Base-by-base conservation (phyloP, 768 basidiomycete species). In the Tricholoma matsutake region DNA sequence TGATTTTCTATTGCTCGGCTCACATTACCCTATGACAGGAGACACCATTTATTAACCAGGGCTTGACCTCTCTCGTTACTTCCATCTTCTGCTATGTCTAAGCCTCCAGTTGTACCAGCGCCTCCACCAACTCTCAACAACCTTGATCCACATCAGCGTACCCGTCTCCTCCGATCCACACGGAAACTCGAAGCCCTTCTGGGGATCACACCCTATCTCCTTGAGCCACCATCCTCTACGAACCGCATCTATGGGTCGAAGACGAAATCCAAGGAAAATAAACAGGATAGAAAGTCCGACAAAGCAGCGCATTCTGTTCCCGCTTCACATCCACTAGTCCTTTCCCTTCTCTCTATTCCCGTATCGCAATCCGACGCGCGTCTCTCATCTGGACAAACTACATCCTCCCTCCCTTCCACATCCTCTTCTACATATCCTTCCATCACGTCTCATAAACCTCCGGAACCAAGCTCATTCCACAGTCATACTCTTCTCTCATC, bases 121-220 rank as follows among this genome's bases (percentile, higher is more conserved):
- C 71, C 71, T 18, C 83, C 85, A 5, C 78, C 83, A 0, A 86
- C 84, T 8, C 71, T 76, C 25, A 85, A 85, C 72, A 73, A 72
- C 6, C 78, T 84, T 32, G 75, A 78, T 18, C 68, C 69, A 0
- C 65, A 76, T 9, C 78, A 86, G 41, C 82, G 85, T 5, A 64
- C 76, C 4, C 82, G 81, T 43, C 79, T 87, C n/a, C 72, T 86
- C 43, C 82, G 82, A 47, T 82, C 85, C 0, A 81, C 83, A 10
- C 78, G 79, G 62, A 88, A 87, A 69, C 78, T 88, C 28, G 78
- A 78, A 10, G 78, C 81, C 14, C 67, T 88, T 3, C 73, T 87
- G 4, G 86, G 87, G 1, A 68, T 75, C 6, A 76, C 76, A 0
- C 79, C 79, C 0, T 66, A 71, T 32, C 64, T 79, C 59, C 52